Evolutionary conservation across 768 basidiomycete genomes (phyloP), one percentile per base, ranked within the genome.

Genomic region (Tubosaeta sp.): DNA sequence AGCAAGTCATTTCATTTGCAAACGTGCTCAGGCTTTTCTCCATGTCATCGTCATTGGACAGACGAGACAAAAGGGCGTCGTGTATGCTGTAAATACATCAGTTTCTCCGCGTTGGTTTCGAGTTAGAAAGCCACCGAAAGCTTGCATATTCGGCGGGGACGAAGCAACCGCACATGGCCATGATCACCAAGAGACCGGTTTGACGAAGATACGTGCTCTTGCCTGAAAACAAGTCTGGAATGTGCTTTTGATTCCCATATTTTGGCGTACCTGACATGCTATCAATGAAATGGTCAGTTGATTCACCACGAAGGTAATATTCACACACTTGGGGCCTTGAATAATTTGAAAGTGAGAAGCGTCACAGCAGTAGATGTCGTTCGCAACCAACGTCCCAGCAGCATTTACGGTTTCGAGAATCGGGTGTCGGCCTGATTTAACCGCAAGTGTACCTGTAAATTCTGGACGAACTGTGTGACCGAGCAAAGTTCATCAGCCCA

Each of bases 191-290:
- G 3, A 97, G 74, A 1, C 86, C 94, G 27, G 91, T 80, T 67
- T 97, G 94, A 13, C 86, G 81, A 14, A 99, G 72, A 61, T 94
- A 95, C 0, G 94, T 98, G 64, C 90, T 94, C 70, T 99, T 98
- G 0, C 94, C 93, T 79, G 55, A 24, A 41, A 21, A 46, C 3
- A 35, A 6, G 49, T 53, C 27, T 49, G 14, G 35, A 24, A 19
- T 8, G 11, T 44, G 4, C 31, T 31, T 41, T 24, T 32, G 5
- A 12, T 27, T 13, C 16, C 11, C n/a, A 32, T 44, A 40, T 24
- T 32, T 41, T 12, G 32, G 16, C 54, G 9, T 47, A 67, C 79
- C 81, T 14, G 84, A 83, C 84, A 86, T 87, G 62, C 83, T 86
- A 54, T 48, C 3, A 7, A 43, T 12, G 30, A 56, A 40, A 14